Base-by-base conservation (phyloP, 2,329 filamentous ascomycete species). In the Colletotrichum tamarilloi region DNA sequence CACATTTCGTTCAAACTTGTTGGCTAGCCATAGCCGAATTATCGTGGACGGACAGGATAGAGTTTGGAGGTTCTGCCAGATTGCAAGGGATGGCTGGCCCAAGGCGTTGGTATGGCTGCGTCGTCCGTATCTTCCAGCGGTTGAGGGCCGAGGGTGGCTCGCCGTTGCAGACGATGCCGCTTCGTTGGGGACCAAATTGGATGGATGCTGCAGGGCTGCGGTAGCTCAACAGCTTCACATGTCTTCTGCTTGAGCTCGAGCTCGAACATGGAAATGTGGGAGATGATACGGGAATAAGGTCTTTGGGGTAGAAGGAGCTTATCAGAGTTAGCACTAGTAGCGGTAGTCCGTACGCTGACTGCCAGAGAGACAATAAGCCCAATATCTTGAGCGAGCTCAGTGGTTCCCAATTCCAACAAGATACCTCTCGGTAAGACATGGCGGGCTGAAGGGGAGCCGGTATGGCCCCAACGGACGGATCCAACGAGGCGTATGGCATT, bases 161-260 rank as follows among this genome's bases (percentile, higher is more conserved):
- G 63, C 69, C 69, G 53, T 26, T 65, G 28, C 42, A 42, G 68
- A 58, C 57, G 26, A 56, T 56, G n/a, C 56, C 67, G 66, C 60
- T 73, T 73, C 60, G 70, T 73, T 73, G 70, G 67, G 70, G 62
- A 28, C 22, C 22, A 24, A 22, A 24, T 24, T 11, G 49, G 16
- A 12, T 9, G 30, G 19, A 56, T 24, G 38, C 46, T 60, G 22
- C 64, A 73, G 67, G 70, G 66, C 70, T 73, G 62, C 28, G 64
- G 56, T 65, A 55, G 60, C 70, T 73, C 70, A 73, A 73, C 70
- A 73, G 70, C 55, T 70, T 63, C 30, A 52, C 16, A 38, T 38
- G 67, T 65, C 30, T 30, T 46, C 38, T 12, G 32, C 4, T 35
- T 35, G 32, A 7, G 16, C 38, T 59, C 38, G 58, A 30, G 22